Evolutionary conservation across 192 early-diverging fungal genomes (phyloP), one percentile per base, ranked within the genome.

Genomic region (Gamsiella multidivaricata): DNA sequence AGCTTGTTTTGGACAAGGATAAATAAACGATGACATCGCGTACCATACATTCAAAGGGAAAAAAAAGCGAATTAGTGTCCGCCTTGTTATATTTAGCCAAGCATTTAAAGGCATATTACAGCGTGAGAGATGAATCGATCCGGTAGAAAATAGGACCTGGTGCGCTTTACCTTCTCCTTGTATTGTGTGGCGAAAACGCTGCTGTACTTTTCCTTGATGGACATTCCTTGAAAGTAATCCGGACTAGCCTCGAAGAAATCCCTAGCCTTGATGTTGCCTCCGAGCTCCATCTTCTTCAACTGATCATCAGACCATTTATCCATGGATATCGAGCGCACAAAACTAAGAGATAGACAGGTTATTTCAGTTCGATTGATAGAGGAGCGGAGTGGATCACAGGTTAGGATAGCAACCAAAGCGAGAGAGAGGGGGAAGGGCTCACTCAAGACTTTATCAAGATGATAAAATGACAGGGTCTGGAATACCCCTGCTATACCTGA

Each of bases 241-340:
- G 91, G 82, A 70, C 94, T 92, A 1, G 89, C 68, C 61, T 87
- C 86, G 81, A 97, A 98, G 79, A 97, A 99, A 29, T 89, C 88
- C 49, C 88, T 85, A 18, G 94, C 94, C 59, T 91, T 92, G 46
- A 84, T 80, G 79, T 99, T 99, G 14, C 97, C 97, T 67, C 96
- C 97, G 46, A 88, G 72, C 83, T 90, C 84, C 96, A 99, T 99
- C 55, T 95, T 91, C 75, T 93, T 95, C 56, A 95, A 81, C 80
- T 99, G 97, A 81, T 98, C 96, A 31, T 94, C 90, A 37, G 88
- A 91, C 96, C 96, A 99, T 69, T 93, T 93, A 82, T 99, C 97
- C 97, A 99, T 99, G 5, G 92, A 92, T 59, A 99, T 93, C 3
- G 97, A 99, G n/a, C 97, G 91, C 45, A 99, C 97, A 88, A 99